Conservation (phyloP, 148 eudicot species). For the Diospyros kaki region DNA sequence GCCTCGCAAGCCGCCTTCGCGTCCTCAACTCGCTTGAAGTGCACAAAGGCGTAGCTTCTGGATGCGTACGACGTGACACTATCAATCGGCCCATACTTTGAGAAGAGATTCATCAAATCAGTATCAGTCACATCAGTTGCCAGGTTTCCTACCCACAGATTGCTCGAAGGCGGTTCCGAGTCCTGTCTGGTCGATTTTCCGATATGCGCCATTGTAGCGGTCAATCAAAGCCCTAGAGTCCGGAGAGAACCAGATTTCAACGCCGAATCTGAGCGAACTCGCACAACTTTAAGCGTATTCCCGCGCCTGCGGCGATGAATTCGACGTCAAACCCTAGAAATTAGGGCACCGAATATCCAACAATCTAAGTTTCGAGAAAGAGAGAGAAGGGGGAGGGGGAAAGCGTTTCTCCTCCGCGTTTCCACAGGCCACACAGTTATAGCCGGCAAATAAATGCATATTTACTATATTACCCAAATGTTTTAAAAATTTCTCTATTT, state of each 20-base stretch:
- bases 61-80: slow-evolving; percentile 52
- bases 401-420: too few species aligned
- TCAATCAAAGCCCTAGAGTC: background rate
- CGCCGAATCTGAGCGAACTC: background rate
- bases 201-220: slow-evolving; percentile 6
- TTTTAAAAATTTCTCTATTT: too few species aligned
- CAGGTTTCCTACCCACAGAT: slow-evolving; percentile 83
- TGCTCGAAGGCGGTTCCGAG: slow-evolving; percentile 39
- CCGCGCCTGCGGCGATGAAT: too few species aligned
- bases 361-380: too few species aligned
- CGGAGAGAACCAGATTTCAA: background rate
- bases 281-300: background rate
- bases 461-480: too few species aligned
- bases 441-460: too few species aligned
- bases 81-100: slow-evolving; percentile 55
- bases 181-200: slow-evolving; percentile 8
- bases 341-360: too few species aligned
- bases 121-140: slow-evolving; percentile 51
- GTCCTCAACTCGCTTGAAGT: slow-evolving; percentile 46
- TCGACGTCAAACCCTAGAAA: too few species aligned
- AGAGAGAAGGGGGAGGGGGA: too few species aligned
- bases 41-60: slow-evolving; percentile 62
- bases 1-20: slow-evolving; percentile 49
- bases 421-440: too few species aligned
- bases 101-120: slow-evolving; percentile 48